Percentiles rank a stretch among this genome's conserved stretches.
These are phyloP conservation scores for Colletotrichum tropicicola DNA, from an alignment of 2,329 filamentous ascomycete genomes.

Conservation along the genomic window DNA sequence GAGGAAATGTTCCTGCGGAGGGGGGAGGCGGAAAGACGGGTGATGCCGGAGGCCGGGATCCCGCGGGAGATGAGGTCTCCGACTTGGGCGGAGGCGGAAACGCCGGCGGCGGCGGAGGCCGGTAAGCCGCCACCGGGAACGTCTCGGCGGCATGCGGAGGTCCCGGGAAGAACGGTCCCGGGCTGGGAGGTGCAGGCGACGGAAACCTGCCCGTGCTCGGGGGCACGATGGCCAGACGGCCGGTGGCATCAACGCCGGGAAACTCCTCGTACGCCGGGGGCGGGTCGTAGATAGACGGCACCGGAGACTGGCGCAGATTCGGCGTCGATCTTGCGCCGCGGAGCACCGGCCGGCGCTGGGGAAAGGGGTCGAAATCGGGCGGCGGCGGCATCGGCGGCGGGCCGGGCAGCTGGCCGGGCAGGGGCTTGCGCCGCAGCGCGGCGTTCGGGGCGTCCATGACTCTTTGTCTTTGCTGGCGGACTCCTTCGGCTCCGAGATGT, in stretches of 20 bases:
- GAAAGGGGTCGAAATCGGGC: constrained; percentile 27
- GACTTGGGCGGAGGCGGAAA: background rate
- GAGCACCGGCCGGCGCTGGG: constrained; percentile 9
- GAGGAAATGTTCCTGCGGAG: background rate
- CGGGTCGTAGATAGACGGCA: constrained; percentile 8
- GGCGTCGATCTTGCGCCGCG: constrained; percentile 21
- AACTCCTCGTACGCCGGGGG: constrained; percentile 25
- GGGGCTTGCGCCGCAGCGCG: constrained; percentile 23
- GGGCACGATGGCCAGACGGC: constrained; percentile 1
- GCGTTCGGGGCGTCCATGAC: constrained; percentile 18
- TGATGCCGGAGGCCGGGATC: background rate
- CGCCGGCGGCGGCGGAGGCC: background rate
- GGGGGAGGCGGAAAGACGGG: background rate
- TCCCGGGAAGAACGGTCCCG: background rate
- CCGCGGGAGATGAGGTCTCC: background rate
- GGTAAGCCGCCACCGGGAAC: constrained; percentile 1
- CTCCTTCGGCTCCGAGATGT: no score
- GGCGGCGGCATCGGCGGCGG: constrained; percentile 26
- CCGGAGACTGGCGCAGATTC: constrained; percentile 17
- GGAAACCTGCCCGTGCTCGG: background rate
- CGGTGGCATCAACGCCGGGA: constrained; percentile 1
- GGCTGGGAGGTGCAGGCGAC: background rate
- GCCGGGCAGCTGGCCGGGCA: constrained; percentile 19
- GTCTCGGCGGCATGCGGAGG: background rate
- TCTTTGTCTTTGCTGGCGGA: background rate